A percentile compares a stretch with the other conserved stretches of the same genome.
These are phyloP conservation scores for Clavispora asparagi DNA, from an alignment of 805 yeast genomes.

Conservation along the genomic window DNA sequence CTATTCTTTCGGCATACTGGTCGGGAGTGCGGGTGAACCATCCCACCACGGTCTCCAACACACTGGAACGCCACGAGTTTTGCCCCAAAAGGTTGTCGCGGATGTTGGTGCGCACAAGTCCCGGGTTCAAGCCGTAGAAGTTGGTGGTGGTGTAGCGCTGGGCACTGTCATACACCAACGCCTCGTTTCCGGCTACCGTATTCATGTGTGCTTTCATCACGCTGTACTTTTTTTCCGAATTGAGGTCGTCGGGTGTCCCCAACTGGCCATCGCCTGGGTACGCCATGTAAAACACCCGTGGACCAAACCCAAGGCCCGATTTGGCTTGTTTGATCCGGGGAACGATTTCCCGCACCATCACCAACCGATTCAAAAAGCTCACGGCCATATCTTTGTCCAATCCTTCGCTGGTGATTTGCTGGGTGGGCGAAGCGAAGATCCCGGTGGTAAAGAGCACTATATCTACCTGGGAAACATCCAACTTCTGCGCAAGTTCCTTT, in stretches of 20 bases:
- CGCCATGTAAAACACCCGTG: constrained; percentile 36
- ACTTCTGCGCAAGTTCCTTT: constrained; percentile 15
- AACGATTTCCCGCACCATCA: constrained; percentile 21
- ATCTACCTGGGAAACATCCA: constrained; percentile 10
- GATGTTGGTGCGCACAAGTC: constrained; percentile 30
- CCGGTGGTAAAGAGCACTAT: constrained; percentile 35
- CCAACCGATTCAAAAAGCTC: constrained; percentile 31
- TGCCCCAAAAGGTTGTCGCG: constrained; percentile 28
- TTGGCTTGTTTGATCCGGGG: constrained; percentile 14
- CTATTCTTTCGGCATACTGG: constrained; percentile 24
- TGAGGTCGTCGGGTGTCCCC: constrained; percentile 31
- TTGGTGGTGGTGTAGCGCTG: constrained; percentile 15
- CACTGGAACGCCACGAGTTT: constrained; percentile 16
- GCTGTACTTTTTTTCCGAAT: constrained; percentile 25
- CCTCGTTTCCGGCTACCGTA: constrained; percentile 41
- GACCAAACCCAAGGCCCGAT: constrained; percentile 3
- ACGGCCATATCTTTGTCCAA: constrained; percentile 34
- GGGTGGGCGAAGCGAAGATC: constrained; percentile 26
- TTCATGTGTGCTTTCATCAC: constrained; percentile 28
- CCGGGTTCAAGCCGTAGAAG: constrained; percentile 37
- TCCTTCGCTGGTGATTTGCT: constrained; percentile 32
- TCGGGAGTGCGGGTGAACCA: constrained; percentile 27
- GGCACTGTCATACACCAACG: constrained; percentile 20
- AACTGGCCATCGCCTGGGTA: constrained; percentile 29
- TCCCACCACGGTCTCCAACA: constrained; percentile 24